phyloP scores from a whole-genome alignment of 306 rosid species.

The apple (Malus domestica) region DNA sequence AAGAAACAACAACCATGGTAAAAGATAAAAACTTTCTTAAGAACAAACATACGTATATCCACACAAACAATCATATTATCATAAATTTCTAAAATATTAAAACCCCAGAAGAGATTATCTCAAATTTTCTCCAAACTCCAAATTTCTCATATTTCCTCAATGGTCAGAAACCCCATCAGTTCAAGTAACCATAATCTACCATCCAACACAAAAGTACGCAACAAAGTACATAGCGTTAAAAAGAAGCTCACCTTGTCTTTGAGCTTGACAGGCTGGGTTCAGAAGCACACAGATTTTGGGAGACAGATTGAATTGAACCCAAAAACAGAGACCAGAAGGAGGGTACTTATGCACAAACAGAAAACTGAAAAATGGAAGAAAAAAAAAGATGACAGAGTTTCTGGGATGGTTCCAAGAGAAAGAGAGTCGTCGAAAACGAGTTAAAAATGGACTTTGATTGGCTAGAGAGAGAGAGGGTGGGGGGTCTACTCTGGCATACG shows the following conservation, averaged over 20 bases:
- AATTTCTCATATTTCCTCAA: neutral
- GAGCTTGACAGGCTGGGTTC: conserved; percentile 4
- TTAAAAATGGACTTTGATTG: neutral
- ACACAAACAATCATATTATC: neutral
- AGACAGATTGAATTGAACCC: neutral
- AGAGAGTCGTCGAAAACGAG: conserved; percentile 37
- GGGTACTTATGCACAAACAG: neutral
- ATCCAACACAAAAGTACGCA: neutral
- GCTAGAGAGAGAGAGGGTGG: neutral
- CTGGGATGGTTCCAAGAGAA: conserved; percentile 14
- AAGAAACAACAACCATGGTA: neutral
- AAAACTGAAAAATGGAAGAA: neutral
- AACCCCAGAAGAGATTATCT: neutral
- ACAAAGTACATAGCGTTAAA: neutral
- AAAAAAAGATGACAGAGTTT: neutral
- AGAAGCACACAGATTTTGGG: neutral
- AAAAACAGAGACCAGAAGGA: neutral
- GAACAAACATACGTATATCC: neutral
- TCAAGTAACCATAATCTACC: neutral
- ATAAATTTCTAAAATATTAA: neutral
- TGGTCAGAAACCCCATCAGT: neutral
- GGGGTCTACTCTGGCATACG: neutral
- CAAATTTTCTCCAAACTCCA: neutral
- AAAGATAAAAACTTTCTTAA: neutral
- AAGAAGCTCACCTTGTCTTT: conserved; percentile 10